A percentile compares a stretch with the other conserved stretches of the same genome.
Conservation (phyloP, 495 filamentous ascomycete genomes). For the Penicillium pancosmium region DNA sequence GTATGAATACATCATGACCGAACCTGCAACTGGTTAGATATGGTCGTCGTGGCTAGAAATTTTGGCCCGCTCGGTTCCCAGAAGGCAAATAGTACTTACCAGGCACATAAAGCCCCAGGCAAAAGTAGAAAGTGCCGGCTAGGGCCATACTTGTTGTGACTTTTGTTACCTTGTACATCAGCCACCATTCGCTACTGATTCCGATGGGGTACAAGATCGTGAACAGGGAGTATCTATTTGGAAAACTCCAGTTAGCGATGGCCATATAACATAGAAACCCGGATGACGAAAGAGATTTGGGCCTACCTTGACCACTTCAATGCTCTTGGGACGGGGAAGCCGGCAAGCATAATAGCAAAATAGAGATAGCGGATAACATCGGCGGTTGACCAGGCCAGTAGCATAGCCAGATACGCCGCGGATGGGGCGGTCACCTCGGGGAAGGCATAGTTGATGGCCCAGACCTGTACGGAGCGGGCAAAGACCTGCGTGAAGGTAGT, state of each 20-base stretch:
- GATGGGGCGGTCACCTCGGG: constrained; percentile 33
- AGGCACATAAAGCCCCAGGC: constrained; percentile 69
- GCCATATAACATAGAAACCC: not conserved
- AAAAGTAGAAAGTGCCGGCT: constrained; percentile 36
- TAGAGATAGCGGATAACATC: constrained; percentile 56
- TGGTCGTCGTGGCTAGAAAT: constrained; percentile 1
- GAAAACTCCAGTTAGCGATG: not conserved
- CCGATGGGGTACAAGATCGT: constrained; percentile 57
- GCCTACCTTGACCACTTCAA: constrained; percentile 48
- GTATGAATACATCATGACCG: constrained; percentile 76
- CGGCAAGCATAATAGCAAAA: constrained; percentile 45
- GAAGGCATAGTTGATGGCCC: constrained; percentile 50
- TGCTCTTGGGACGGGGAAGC: constrained; percentile 30
- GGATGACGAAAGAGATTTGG: not conserved
- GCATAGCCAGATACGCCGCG: constrained; percentile 48
- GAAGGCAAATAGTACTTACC: constrained; percentile 50
- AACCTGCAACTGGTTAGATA: constrained; percentile 50
- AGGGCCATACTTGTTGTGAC: constrained; percentile 26
- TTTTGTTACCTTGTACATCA: constrained; percentile 44
- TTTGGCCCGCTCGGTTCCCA: not conserved
- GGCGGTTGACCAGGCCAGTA: constrained; percentile 55
- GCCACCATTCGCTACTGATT: constrained; percentile 52
- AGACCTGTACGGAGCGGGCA: constrained; percentile 56
- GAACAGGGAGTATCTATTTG: constrained; percentile 53
- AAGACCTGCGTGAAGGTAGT: constrained; percentile 58